These are phyloP conservation scores for Cafeteria roenbergensis DNA, from an alignment of 108 stramenopile genomes.

Conservation along the genomic window DNA sequence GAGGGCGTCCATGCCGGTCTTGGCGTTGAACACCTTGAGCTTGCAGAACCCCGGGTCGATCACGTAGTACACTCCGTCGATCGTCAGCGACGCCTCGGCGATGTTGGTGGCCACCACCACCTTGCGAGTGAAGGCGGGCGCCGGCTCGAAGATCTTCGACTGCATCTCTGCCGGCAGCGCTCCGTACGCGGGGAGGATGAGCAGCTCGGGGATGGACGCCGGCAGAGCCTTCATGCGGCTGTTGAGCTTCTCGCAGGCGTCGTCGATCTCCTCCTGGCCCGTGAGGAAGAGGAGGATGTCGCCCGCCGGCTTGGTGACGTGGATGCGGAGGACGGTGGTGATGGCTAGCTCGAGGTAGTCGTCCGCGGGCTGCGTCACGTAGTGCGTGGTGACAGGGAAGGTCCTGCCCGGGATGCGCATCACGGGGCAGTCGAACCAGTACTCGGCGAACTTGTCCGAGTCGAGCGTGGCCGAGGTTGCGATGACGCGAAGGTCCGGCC, in stretches of 20 bases:
- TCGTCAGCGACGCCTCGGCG: constrained; percentile 93
- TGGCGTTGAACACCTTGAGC: constrained; percentile 91
- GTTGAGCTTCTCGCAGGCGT: constrained; percentile 86
- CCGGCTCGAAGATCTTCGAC: constrained; percentile 93
- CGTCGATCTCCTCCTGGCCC: constrained; percentile 97
- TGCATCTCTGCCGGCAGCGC: constrained; percentile 94
- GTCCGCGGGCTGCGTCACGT: constrained; percentile 87
- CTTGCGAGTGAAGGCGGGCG: constrained; percentile 79
- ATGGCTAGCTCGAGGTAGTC: constrained; percentile 90
- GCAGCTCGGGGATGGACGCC: constrained; percentile 81
- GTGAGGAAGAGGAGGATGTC: constrained; percentile 90
- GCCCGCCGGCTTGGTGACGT: constrained; percentile 84
- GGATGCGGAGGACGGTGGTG: constrained; percentile 95
- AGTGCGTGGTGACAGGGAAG: constrained; percentile 86
- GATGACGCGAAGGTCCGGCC: constrained; percentile 78
- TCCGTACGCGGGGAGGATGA: constrained; percentile 92
- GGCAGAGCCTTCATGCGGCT: constrained; percentile 88
- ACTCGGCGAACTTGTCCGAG: constrained; percentile 87
- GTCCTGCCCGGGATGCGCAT: constrained; percentile 94
- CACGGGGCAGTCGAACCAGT: constrained; percentile 86
- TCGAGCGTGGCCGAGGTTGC: constrained; percentile 90
- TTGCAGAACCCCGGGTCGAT: constrained; percentile 96
- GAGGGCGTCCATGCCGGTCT: constrained; percentile 89
- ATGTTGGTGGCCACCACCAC: constrained; percentile 95
- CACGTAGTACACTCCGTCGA: constrained; percentile 98